Conservation (phyloP, 108 stramenopile genomes). For the Stephanodiscus minutulus region DNA sequence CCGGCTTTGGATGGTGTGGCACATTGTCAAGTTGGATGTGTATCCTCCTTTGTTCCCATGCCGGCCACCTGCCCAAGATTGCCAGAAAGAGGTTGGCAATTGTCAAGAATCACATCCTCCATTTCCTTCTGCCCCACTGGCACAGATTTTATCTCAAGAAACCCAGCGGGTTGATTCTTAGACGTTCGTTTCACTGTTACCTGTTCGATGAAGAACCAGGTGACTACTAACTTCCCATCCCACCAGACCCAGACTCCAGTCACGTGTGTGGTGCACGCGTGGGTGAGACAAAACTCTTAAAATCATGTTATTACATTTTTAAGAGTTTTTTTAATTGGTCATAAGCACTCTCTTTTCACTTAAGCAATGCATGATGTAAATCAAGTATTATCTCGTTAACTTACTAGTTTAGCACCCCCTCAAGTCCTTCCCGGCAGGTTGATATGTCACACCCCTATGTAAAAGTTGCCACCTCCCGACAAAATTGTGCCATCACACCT, state of each 20-base stretch:
- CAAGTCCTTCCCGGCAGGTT: no score
- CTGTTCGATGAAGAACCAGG: not conserved
- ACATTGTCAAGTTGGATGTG: conserved; percentile 16
- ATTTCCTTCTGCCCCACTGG: not conserved
- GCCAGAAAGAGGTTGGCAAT: not conserved
- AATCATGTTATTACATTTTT: no score
- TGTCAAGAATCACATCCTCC: not conserved
- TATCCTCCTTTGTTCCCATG: not conserved
- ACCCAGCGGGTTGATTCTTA: not conserved
- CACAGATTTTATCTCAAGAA: not conserved
- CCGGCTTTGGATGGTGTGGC: not conserved
- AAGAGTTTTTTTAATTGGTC: no score
- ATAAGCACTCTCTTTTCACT: no score
- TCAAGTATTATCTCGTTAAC: no score
- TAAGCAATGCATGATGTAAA: no score
- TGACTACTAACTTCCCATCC: conserved; percentile 12
- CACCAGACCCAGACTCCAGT: conserved; percentile 15
- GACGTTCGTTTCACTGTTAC: not conserved
- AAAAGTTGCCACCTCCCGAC: no score
- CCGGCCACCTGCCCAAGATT: not conserved
- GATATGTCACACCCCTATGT: no score
- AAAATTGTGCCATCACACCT: no score
- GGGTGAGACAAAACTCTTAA: no score
- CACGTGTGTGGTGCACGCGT: no score
- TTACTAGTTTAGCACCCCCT: no score